Conservation (phyloP, 2,329 filamentous ascomycete species). For the Claviceps arundinis region DNA sequence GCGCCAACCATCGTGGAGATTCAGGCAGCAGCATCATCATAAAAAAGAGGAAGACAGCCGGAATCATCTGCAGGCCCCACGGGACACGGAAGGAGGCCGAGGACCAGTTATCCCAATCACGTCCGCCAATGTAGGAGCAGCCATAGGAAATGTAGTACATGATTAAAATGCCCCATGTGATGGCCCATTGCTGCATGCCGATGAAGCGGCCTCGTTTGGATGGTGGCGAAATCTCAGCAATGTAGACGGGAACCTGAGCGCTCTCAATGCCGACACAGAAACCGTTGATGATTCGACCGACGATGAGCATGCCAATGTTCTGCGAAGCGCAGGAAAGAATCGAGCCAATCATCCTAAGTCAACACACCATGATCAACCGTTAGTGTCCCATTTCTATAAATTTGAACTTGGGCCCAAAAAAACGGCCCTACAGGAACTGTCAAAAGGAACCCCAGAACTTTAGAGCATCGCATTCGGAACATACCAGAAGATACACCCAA, state of each 20-base stretch:
- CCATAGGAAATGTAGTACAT: conserved; percentile 60
- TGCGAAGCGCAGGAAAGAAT: conserved; percentile 30
- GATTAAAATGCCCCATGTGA: conserved; percentile 53
- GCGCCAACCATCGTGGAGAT: conserved; percentile 51
- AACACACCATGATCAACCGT: not conserved
- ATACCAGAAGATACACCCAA: conserved; percentile 37
- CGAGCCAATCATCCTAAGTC: conserved; percentile 32
- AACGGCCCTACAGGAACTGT: too few relatives aligned
- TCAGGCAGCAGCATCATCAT: conserved; percentile 48
- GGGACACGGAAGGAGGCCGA: conserved; percentile 48
- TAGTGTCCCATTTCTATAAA: not conserved
- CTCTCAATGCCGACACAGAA: conserved; percentile 52
- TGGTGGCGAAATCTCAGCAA: conserved; percentile 48
- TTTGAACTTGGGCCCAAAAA: too few relatives aligned
- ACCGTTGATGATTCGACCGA: conserved; percentile 50
- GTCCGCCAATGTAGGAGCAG: conserved; percentile 41
- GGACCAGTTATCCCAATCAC: conserved; percentile 21
- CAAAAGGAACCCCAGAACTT: not conserved
- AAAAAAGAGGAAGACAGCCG: conserved; percentile 43
- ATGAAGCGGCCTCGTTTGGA: conserved; percentile 51
- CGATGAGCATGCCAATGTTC: conserved; percentile 37
- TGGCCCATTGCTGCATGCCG: conserved; percentile 60
- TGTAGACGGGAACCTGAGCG: conserved; percentile 57
- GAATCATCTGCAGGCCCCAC: conserved; percentile 53
- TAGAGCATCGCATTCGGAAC: conserved; percentile 7